Conservation (phyloP, 352 stramenopile genomes). For the Phytophthora pseudosyringae region DNA sequence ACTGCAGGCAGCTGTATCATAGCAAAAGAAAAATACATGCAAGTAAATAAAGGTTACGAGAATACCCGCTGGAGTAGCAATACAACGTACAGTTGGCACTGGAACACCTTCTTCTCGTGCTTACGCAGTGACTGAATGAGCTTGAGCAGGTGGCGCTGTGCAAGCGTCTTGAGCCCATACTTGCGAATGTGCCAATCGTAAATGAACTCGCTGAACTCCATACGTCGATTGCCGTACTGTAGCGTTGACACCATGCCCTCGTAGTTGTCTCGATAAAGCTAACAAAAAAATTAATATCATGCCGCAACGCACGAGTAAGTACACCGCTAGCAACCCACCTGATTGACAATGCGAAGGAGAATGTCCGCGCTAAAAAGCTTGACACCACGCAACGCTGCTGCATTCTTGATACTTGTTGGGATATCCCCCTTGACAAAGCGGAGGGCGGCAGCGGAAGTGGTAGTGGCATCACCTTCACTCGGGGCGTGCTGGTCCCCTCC, state of each 20-base stretch:
- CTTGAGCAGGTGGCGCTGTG: slow-evolving; percentile 78
- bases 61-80: neutral
- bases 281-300: slow-evolving; percentile 2
- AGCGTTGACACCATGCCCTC: slow-evolving; percentile 64
- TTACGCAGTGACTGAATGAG: slow-evolving; percentile 82
- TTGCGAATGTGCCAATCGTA: slow-evolving; percentile 89
- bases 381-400: slow-evolving; percentile 42
- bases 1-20: slow-evolving; percentile 52
- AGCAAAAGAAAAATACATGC: neutral
- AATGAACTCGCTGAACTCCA: slow-evolving; percentile 85
- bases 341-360: slow-evolving; percentile 64
- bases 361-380: slow-evolving; percentile 73
- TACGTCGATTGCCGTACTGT: slow-evolving; percentile 77
- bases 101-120: slow-evolving; percentile 68
- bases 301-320: neutral
- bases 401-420: slow-evolving; percentile 55
- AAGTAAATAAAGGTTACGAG: neutral
- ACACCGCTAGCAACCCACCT: slow-evolving; percentile 29
- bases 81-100: slow-evolving; percentile 63
- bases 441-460: slow-evolving; percentile 3
- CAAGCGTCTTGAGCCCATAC: slow-evolving; percentile 74
- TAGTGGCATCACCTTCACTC: slow-evolving; percentile 25
- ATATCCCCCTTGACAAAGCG: slow-evolving; percentile 47
- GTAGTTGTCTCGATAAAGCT: slow-evolving; percentile 82
- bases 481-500: neutral